A percentile compares a stretch with the other conserved stretches of the same genome.
Conservation (phyloP, 1,139 yeast species). For the Ogataea hybrid region DNA sequence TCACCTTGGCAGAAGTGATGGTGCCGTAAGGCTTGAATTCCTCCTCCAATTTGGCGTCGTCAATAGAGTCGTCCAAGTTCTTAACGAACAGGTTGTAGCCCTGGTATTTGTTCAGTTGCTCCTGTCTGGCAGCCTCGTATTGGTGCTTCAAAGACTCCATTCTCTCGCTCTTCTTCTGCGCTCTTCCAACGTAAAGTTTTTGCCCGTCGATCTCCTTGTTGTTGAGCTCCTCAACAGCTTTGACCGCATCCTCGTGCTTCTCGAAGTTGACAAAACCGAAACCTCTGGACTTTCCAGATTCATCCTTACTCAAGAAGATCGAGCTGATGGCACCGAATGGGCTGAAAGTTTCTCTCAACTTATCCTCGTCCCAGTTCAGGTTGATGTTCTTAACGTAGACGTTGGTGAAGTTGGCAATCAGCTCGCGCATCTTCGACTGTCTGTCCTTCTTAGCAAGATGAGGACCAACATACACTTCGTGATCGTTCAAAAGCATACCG, state of each 20-base stretch:
- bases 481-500: slow-evolving; percentile 98
- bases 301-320: slow-evolving; percentile 75
- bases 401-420: slow-evolving; percentile 93
- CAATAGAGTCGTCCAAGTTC: slow-evolving; percentile 92
- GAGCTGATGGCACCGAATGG: slow-evolving; percentile 84
- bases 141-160: slow-evolving; percentile 94
- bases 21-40: slow-evolving; percentile 93
- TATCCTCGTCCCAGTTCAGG: slow-evolving; percentile 66
- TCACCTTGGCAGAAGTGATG: slow-evolving; percentile 94
- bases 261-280: slow-evolving; percentile 95
- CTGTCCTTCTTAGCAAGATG: slow-evolving; percentile 95
- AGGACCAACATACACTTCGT: slow-evolving; percentile 94
- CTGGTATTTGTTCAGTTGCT: slow-evolving; percentile 91
- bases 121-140: slow-evolving; percentile 90
- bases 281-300: slow-evolving; percentile 90
- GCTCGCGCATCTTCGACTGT: slow-evolving; percentile 88
- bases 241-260: slow-evolving; percentile 80
- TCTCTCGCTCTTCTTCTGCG: slow-evolving; percentile 99
- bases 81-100: slow-evolving; percentile 96
- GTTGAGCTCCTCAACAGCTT: slow-evolving; percentile 91
- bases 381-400: slow-evolving; percentile 91
- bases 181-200: slow-evolving; percentile 94
- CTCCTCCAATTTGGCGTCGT: slow-evolving; percentile 88
- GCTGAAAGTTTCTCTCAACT: slow-evolving; percentile 70
- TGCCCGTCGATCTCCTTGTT: slow-evolving; percentile 84